phyloP scores from a whole-genome alignment of 208 protist species.

The Acanthamoeba triangularis region DNA sequence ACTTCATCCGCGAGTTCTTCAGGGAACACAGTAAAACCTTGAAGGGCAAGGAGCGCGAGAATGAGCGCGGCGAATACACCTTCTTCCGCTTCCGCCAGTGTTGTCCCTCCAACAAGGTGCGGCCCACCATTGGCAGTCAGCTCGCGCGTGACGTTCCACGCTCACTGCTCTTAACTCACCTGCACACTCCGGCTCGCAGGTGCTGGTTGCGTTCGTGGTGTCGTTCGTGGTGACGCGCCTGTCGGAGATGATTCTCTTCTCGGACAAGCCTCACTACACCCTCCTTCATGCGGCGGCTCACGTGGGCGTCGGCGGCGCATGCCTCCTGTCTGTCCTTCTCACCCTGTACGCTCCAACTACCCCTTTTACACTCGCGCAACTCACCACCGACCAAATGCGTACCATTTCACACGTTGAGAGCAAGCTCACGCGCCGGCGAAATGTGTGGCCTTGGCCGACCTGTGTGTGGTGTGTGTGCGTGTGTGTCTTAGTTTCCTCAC shows the following conservation, averaged over 20 bases:
- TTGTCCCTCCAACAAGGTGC: constrained; percentile 5
- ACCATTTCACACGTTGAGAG: too few relatives aligned
- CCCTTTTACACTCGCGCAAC: not conserved
- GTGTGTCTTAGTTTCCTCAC: not conserved
- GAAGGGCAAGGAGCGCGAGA: constrained; percentile 45
- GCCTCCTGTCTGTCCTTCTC: not conserved
- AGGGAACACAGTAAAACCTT: not conserved
- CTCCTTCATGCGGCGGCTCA: not conserved
- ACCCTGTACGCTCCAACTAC: not conserved
- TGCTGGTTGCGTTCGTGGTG: constrained; percentile 9
- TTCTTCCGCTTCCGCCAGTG: constrained; percentile 39
- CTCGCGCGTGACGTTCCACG: not conserved
- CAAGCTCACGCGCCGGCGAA: too few relatives aligned
- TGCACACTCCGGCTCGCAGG: not conserved
- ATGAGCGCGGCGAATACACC: constrained; percentile 2
- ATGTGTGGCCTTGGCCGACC: too few relatives aligned
- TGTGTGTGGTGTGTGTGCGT: not conserved
- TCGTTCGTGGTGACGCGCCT: constrained; percentile 32
- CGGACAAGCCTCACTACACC: not conserved
- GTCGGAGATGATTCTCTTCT: not conserved
- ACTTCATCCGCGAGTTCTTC: constrained; percentile 55
- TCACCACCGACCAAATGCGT: too few relatives aligned
- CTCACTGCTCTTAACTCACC: not conserved
- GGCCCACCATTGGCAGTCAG: not conserved
- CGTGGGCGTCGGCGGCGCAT: not conserved